These are phyloP conservation scores for Dioscorea cayenensis DNA, from an alignment of 116 monocot genomes.

Conservation along the genomic window DNA sequence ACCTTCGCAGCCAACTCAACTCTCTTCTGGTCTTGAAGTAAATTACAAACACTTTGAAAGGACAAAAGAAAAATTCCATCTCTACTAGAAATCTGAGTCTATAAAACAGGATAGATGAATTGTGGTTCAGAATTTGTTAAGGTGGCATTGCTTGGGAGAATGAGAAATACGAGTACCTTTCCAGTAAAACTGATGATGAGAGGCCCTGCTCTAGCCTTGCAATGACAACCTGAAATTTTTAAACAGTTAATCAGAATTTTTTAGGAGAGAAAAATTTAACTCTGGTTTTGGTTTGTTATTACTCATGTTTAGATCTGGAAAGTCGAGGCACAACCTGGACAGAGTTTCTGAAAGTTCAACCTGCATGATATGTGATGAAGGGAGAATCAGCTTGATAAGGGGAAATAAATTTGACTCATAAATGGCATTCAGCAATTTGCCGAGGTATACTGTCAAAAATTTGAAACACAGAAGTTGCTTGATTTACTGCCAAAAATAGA, in stretches of 20 bases:
- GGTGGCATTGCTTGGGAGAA: neutral
- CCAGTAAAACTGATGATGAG: constrained; percentile 68
- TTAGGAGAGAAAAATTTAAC: neutral
- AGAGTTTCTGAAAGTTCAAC: constrained; percentile 51
- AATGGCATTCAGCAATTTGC: neutral
- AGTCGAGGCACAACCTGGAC: constrained; percentile 52
- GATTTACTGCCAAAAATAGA: too few species aligned
- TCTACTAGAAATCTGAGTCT: neutral
- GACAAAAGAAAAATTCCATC: neutral
- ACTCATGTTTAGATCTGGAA: constrained; percentile 81
- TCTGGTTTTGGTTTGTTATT: neutral
- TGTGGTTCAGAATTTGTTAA: neutral
- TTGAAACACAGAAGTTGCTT: neutral
- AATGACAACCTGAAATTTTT: constrained; percentile 56
- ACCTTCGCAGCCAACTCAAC: constrained; percentile 39
- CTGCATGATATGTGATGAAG: constrained; percentile 29
- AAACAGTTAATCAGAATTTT: neutral
- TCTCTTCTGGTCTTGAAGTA: constrained; percentile 61
- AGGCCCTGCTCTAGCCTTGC: constrained; percentile 58
- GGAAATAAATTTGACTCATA: neutral
- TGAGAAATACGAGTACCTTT: constrained; percentile 36
- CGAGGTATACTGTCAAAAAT: neutral
- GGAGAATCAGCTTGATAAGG: neutral
- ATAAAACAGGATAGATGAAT: neutral
- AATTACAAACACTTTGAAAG: neutral